Evolutionary conservation across 1,139 yeast genomes (phyloP).

Genomic region (Candida tropicalis): DNA sequence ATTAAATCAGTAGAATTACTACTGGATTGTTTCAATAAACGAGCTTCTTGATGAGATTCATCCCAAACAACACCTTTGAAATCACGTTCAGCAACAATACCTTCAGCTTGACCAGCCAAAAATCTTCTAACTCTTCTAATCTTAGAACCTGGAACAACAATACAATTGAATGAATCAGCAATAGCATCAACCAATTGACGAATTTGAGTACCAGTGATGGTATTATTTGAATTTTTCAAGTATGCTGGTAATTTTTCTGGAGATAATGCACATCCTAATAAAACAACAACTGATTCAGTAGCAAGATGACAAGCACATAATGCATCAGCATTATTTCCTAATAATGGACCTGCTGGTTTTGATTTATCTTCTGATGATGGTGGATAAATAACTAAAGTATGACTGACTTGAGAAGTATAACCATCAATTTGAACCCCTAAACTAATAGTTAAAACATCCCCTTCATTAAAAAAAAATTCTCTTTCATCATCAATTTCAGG

Average conservation of each 20-base stretch:
- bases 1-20: slow-evolving; percentile 41
- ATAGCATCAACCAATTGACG: slow-evolving; percentile 78
- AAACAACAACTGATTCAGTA: slow-evolving; percentile 73
- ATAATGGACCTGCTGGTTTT: slow-evolving; percentile 72
- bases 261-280: slow-evolving; percentile 71
- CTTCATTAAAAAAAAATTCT: slow-evolving; percentile 58
- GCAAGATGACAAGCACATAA: slow-evolving; percentile 88
- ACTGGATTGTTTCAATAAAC: slow-evolving; percentile 47
- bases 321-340: slow-evolving; percentile 88
- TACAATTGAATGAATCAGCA: slow-evolving; percentile 79
- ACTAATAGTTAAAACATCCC: slow-evolving; percentile 82
- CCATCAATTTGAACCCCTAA: slow-evolving; percentile 95
- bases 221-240: slow-evolving; percentile 31
- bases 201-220: slow-evolving; percentile 67
- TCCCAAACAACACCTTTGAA: slow-evolving; percentile 94
- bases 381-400: slow-evolving; percentile 83
- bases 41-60: slow-evolving; percentile 75
- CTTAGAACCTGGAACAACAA: slow-evolving; percentile 88
- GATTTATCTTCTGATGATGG: slow-evolving; percentile 31
- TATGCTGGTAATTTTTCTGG: slow-evolving; percentile 71
- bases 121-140: slow-evolving; percentile 90
- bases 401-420: slow-evolving; percentile 83
- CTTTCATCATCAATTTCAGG: slow-evolving; percentile 79
- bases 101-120: slow-evolving; percentile 93
- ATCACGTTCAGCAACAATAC: slow-evolving; percentile 87